Evolutionary conservation across 2,329 filamentous ascomycete species (phyloP).

Genomic region (Didymella pinodella): DNA sequence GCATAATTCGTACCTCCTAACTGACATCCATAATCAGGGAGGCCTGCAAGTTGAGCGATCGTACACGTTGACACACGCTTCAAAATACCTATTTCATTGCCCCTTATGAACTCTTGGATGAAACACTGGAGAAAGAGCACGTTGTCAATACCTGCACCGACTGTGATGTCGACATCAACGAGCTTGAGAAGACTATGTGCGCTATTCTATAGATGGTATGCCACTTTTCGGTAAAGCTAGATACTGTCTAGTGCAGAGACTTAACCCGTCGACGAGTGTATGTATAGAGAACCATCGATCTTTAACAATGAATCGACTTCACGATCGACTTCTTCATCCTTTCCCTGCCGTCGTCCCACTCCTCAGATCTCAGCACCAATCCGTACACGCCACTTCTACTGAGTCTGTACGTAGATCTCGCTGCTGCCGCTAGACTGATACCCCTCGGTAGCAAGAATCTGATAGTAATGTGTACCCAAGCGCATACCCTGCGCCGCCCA

Average conservation of each 20-base stretch:
- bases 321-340: background rate
- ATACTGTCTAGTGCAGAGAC: background rate
- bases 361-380: background rate
- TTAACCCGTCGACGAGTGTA: background rate
- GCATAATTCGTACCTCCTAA: background rate
- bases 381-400: background rate
- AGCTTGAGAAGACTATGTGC: background rate
- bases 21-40: background rate
- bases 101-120: background rate
- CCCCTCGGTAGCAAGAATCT: slow-evolving; percentile 60
- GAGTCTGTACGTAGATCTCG: slow-evolving; percentile 17
- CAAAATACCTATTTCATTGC: background rate
- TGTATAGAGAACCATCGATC: background rate
- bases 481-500: slow-evolving; percentile 37
- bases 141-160: background rate
- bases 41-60: slow-evolving; percentile 6
- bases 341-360: background rate
- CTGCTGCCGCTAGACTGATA: slow-evolving; percentile 41
- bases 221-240: background rate
- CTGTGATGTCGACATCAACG: background rate
- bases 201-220: background rate
- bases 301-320: background rate
- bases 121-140: background rate
- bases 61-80: slow-evolving; percentile 2
- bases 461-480: slow-evolving; percentile 34